Conservation (phyloP, 257 asterid species). For the Capsicum chinense region DNA sequence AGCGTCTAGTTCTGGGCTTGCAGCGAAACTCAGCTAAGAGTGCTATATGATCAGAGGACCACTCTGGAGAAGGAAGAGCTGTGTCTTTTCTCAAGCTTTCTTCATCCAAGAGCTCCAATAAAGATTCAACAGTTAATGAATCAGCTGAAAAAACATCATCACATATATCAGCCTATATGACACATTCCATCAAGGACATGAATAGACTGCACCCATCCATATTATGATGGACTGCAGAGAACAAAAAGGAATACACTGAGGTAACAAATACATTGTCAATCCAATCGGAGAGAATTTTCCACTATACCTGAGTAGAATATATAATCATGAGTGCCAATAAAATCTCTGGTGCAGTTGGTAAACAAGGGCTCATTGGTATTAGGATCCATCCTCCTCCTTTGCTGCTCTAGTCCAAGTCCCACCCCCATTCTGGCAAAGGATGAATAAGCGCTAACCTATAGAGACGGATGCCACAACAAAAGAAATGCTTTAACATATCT, state of each 20-base stretch:
- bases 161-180: slow-evolving; percentile 25
- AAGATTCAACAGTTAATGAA: slow-evolving; percentile 37
- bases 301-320: slow-evolving; percentile 91
- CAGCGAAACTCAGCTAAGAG: slow-evolving; percentile 40
- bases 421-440: slow-evolving; percentile 81
- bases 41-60: slow-evolving; percentile 46
- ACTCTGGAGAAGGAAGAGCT: slow-evolving; percentile 43
- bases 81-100: slow-evolving; percentile 44
- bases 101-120: slow-evolving; percentile 44
- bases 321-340: slow-evolving; percentile 92
- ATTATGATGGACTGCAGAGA: neutral
- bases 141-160: slow-evolving; percentile 35
- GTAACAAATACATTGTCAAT: neutral
- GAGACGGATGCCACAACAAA: slow-evolving; percentile 31
- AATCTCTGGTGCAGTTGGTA: slow-evolving; percentile 93
- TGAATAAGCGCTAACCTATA: slow-evolving; percentile 98
- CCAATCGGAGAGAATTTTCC: neutral
- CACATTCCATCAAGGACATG: slow-evolving; percentile 1
- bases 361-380: slow-evolving; percentile 87
- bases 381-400: slow-evolving; percentile 85
- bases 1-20: slow-evolving; percentile 35
- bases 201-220: slow-evolving; percentile 19
- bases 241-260: neutral
- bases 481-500: neutral
- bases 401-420: slow-evolving; percentile 75